phyloP scores from a whole-genome alignment of 805 yeast species.

The Saccharomyces mikatae region DNA sequence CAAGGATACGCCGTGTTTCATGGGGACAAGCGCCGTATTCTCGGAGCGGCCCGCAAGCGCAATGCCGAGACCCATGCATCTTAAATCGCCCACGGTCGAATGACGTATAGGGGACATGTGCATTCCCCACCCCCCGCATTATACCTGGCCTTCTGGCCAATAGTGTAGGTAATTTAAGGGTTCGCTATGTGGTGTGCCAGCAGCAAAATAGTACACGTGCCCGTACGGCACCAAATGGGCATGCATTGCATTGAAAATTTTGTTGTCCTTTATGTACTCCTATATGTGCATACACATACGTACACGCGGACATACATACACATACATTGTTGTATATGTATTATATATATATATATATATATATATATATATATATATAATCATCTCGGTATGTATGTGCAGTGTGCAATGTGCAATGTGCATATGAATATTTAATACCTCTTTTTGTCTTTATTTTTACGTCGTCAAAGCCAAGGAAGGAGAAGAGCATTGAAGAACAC shows the following conservation, averaged over 20 bases:
- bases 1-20: conserved; percentile 31
- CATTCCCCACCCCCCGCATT: neutral
- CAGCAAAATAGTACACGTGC: neutral
- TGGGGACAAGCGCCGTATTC: conserved; percentile 26
- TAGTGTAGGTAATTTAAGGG: neutral
- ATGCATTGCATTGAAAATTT: neutral
- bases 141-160: neutral
- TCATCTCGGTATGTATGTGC: neutral
- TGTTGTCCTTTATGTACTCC: neutral
- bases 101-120: neutral
- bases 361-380: neutral
- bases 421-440: neutral
- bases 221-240: neutral
- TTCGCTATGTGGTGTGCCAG: neutral
- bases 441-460: neutral
- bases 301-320: neutral
- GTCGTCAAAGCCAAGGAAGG: neutral
- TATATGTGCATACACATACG: neutral
- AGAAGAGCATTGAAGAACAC: neutral
- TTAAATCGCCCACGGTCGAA: neutral
- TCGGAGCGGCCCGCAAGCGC: conserved; percentile 23
- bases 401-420: neutral
- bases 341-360: neutral
- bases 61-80: conserved; percentile 15
- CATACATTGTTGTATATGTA: neutral